phyloP scores from a whole-genome alignment of 140 eudicot genomes.

The Anethum foeniculum region DNA sequence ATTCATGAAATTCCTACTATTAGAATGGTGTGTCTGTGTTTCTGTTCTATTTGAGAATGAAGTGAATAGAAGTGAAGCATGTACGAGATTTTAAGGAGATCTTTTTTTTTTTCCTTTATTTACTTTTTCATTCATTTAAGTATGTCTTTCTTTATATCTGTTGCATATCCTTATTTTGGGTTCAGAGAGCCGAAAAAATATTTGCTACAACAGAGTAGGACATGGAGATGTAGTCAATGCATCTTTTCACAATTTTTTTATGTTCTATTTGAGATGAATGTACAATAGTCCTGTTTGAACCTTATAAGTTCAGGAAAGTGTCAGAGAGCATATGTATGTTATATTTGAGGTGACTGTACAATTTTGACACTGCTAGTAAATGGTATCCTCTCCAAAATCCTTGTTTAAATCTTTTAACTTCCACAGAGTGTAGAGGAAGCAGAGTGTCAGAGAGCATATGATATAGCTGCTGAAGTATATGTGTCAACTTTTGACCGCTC shows the following conservation, averaged over 20 bases:
- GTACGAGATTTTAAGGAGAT: neutral
- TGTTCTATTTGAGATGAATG: neutral
- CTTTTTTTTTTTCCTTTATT: neutral
- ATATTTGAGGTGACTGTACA: neutral
- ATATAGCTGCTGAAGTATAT: slow-evolving; percentile 72
- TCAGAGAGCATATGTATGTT: slow-evolving; percentile 54
- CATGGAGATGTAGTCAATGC: neutral
- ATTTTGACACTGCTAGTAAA: neutral
- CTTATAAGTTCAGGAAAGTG: slow-evolving; percentile 50
- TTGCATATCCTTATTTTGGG: neutral
- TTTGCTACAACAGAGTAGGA: neutral
- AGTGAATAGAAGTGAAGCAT: neutral
- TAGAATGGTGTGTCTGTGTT: neutral
- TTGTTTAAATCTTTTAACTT: neutral
- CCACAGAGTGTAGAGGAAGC: slow-evolving; percentile 95
- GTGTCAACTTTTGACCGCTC: slow-evolving; percentile 80
- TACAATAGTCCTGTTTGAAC: neutral
- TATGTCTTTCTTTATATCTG: neutral
- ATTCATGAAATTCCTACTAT: neutral
- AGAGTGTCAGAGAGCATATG: slow-evolving; percentile 95
- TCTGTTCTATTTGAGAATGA: neutral
- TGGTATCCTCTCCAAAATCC: neutral
- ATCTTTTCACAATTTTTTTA: neutral
- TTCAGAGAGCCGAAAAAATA: neutral
- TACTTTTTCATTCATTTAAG: neutral